These are phyloP conservation scores for Lentinus tigrinus DNA, from an alignment of 768 basidiomycete species.

Conservation along the genomic window DNA sequence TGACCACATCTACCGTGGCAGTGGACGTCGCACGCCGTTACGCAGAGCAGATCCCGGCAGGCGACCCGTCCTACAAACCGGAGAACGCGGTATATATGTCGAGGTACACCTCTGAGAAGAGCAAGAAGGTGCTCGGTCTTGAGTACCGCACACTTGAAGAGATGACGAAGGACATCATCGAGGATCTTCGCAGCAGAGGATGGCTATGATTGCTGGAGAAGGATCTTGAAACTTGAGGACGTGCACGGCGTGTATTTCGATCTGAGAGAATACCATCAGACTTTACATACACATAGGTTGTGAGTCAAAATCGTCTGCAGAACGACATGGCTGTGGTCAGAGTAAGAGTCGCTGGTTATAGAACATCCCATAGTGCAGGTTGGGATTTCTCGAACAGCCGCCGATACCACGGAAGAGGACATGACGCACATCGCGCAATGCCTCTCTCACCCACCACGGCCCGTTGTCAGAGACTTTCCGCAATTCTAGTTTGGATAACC, in stretches of 20 bases:
- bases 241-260: conserved; percentile 22
- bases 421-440: too few relatives aligned
- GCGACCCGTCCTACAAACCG: neutral
- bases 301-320: too few relatives aligned
- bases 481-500: conserved; percentile 18
- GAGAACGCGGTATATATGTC: neutral
- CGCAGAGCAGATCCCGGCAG: conserved; percentile 12
- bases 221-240: too few relatives aligned
- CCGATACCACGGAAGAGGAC: too few relatives aligned
- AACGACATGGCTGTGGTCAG: too few relatives aligned
- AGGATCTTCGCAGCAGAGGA: conserved; percentile 21
- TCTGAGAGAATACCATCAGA: too few relatives aligned
- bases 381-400: too few relatives aligned
- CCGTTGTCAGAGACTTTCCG: too few relatives aligned
- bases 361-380: too few relatives aligned
- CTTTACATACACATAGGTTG: too few relatives aligned
- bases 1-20: neutral
- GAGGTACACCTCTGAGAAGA: neutral
- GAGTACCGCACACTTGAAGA: conserved; percentile 18
- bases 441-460: neutral
- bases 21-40: conserved; percentile 15
- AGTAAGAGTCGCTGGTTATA: too few relatives aligned
- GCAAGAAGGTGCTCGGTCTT: conserved; percentile 19
- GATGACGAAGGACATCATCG: conserved; percentile 19
- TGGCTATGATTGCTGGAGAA: conserved; percentile 19